Percentiles rank a stretch among this genome's conserved stretches.
Evolutionary conservation across 2,329 filamentous ascomycete genomes (phyloP).

Genomic region (Beauveria brongniartii): DNA sequence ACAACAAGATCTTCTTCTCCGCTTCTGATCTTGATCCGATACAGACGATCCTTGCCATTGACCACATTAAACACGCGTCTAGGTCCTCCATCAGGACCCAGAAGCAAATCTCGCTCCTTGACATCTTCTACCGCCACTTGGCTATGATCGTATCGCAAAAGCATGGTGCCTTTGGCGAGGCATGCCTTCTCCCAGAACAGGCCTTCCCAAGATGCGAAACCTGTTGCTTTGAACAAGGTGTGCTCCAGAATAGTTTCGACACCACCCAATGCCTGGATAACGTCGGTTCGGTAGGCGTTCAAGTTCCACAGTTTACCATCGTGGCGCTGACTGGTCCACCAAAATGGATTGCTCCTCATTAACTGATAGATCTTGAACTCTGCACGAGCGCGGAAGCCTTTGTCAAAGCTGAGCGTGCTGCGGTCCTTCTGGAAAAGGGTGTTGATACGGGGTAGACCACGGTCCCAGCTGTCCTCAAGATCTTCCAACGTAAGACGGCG

Average conservation of each 20-base stretch:
- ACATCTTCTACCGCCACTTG: slow-evolving; percentile 40
- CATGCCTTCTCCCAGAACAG: slow-evolving; percentile 75
- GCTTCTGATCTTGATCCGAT: slow-evolving; percentile 37
- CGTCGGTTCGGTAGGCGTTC: slow-evolving; percentile 91
- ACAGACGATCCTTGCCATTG: slow-evolving; percentile 37
- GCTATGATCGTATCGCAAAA: slow-evolving; percentile 35
- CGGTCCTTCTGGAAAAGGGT: slow-evolving; percentile 98
- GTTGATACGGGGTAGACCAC: slow-evolving; percentile 94
- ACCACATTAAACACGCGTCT: slow-evolving; percentile 43
- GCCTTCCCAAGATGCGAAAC: slow-evolving; percentile 95
- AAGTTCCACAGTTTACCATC: slow-evolving; percentile 97
- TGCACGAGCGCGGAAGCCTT: slow-evolving; percentile 88
- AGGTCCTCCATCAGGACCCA: slow-evolving; percentile 39
- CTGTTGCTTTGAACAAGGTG: slow-evolving; percentile 92
- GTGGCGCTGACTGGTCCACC: slow-evolving; percentile 97
- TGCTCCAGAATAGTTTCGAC: slow-evolving; percentile 98
- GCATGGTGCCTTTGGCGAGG: slow-evolving; percentile 34
- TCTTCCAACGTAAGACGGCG: slow-evolving; percentile 90
- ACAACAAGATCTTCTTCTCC: slow-evolving; percentile 39
- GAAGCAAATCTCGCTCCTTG: slow-evolving; percentile 38
- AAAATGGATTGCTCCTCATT: slow-evolving; percentile 99
- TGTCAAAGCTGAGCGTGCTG: slow-evolving; percentile 95
- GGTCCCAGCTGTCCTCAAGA: slow-evolving; percentile 96
- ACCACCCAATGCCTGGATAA: slow-evolving; percentile 91
- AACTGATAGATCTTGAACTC: slow-evolving; percentile 98